Conservation (phyloP, 495 filamentous ascomycete species). For the Hyphodiscus hymeniophilus region DNA sequence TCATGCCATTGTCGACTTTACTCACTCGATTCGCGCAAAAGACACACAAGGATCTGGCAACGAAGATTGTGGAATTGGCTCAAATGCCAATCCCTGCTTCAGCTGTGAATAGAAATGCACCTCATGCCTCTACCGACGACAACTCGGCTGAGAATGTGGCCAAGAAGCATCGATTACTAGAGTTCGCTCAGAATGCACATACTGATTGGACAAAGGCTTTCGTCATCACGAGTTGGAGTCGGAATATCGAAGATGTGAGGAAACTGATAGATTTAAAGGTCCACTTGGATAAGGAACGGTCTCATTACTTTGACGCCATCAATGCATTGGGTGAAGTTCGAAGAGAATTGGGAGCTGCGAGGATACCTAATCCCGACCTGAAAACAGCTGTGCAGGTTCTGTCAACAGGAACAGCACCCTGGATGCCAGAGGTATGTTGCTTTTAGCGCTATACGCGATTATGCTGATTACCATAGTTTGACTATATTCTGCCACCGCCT, state of each 20-base stretch:
- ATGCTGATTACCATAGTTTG: slow-evolving; percentile 45
- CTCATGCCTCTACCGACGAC: slow-evolving; percentile 34
- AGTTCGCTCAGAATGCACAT: slow-evolving; percentile 54
- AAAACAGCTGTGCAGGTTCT: slow-evolving; percentile 81
- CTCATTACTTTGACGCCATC: slow-evolving; percentile 46
- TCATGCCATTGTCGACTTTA: slow-evolving; percentile 59
- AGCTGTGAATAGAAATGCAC: slow-evolving; percentile 41
- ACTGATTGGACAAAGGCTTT: slow-evolving; percentile 77
- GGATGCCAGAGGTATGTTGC: slow-evolving; percentile 64
- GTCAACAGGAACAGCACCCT: slow-evolving; percentile 60
- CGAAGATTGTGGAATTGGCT: slow-evolving; percentile 61
- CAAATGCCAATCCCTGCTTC: slow-evolving; percentile 48
- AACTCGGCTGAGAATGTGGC: slow-evolving; percentile 57
- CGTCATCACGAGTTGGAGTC: slow-evolving; percentile 81
- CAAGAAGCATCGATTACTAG: slow-evolving; percentile 71
- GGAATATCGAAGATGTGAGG: slow-evolving; percentile 65
- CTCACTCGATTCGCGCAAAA: slow-evolving; percentile 72
- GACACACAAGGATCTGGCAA: slow-evolving; percentile 66
- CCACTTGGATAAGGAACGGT: slow-evolving; percentile 55
- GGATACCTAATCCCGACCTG: slow-evolving; percentile 81
- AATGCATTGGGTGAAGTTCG: slow-evolving; percentile 61
- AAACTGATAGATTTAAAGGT: slow-evolving; percentile 75
- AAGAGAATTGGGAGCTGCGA: slow-evolving; percentile 49
- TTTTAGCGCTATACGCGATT: not conserved
- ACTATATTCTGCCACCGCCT: slow-evolving; percentile 68